Conservation (phyloP, 2,329 filamentous ascomycete species). For the Rutstroemia sp. region DNA sequence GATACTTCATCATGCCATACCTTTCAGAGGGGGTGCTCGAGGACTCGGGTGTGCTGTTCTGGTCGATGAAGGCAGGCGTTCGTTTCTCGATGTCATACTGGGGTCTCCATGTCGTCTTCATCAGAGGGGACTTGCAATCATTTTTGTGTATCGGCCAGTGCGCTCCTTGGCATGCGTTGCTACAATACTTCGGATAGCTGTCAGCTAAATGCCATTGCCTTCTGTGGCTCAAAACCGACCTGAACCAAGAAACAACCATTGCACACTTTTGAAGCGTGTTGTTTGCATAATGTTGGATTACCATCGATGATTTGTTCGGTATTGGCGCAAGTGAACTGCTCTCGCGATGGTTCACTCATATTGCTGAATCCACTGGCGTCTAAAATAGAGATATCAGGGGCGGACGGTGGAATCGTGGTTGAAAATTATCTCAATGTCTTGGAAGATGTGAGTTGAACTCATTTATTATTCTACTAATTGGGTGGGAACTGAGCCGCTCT, state of each 20-base stretch:
- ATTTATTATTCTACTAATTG: too few species aligned
- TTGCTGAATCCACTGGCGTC: too few species aligned
- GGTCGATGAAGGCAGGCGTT: slow-evolving; percentile 18
- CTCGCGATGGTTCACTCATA: background rate
- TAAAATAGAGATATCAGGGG: too few species aligned
- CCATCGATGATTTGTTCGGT: background rate
- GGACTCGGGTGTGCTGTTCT: too few species aligned
- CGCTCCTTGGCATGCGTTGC: slow-evolving; percentile 30
- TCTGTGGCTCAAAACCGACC: background rate
- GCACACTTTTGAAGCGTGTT: background rate
- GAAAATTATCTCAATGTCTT: too few species aligned
- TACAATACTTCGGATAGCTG: background rate
- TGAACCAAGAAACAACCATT: slow-evolving; percentile 5
- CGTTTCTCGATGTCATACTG: background rate
- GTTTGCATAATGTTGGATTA: background rate
- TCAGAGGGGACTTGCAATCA: slow-evolving; percentile 4
- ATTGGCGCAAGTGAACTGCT: background rate
- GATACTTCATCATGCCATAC: slow-evolving; percentile 1
- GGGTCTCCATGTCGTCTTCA: slow-evolving; percentile 1
- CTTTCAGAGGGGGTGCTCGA: background rate
- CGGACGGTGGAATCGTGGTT: too few species aligned
- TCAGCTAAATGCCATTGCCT: background rate
- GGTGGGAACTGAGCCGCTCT: too few species aligned
- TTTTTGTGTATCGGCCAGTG: slow-evolving; percentile 2
- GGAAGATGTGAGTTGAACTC: too few species aligned